phyloP scores from a whole-genome alignment of 352 stramenopile genomes.

The Globisporangium mamillatum region DNA sequence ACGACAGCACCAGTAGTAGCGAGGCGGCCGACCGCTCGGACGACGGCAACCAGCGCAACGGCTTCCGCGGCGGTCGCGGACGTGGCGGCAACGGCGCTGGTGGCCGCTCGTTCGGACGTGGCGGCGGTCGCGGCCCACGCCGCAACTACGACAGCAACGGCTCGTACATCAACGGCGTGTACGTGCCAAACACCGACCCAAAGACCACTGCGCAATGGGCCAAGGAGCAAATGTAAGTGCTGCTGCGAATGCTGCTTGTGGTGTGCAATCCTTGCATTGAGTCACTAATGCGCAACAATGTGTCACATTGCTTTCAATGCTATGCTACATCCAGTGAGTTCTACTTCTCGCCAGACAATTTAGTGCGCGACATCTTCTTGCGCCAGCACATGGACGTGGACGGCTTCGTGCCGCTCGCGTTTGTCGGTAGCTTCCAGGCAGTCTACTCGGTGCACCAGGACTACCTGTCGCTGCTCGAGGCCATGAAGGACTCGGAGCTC shows the following conservation, averaged over 20 bases:
- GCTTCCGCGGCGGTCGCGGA: slow-evolving; percentile 18
- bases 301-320: not conserved
- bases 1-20: slow-evolving; percentile 24
- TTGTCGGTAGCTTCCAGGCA: slow-evolving; percentile 88
- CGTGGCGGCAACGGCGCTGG: slow-evolving; percentile 23
- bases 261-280: not conserved
- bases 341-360: slow-evolving; percentile 82
- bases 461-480: slow-evolving; percentile 73
- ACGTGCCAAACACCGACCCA: slow-evolving; percentile 67
- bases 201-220: slow-evolving; percentile 77
- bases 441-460: slow-evolving; percentile 85
- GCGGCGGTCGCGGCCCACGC: slow-evolving; percentile 37
- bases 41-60: slow-evolving; percentile 18
- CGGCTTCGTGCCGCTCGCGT: slow-evolving; percentile 85
- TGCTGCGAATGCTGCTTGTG: not conserved
- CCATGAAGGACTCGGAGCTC: slow-evolving; percentile 59
- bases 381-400: slow-evolving; percentile 87
- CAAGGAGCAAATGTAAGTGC: slow-evolving; percentile 77
- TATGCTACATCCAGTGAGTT: slow-evolving; percentile 54
- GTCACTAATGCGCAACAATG: slow-evolving; percentile 6
- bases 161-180: slow-evolving; percentile 75
- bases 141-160: slow-evolving; percentile 53
- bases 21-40: slow-evolving; percentile 12
- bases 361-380: slow-evolving; percentile 83
- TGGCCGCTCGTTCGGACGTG: slow-evolving; percentile 16